Evolutionary conservation across 2,329 filamentous ascomycete genomes (phyloP).

Genomic region (Aspergillus viridinutans): DNA sequence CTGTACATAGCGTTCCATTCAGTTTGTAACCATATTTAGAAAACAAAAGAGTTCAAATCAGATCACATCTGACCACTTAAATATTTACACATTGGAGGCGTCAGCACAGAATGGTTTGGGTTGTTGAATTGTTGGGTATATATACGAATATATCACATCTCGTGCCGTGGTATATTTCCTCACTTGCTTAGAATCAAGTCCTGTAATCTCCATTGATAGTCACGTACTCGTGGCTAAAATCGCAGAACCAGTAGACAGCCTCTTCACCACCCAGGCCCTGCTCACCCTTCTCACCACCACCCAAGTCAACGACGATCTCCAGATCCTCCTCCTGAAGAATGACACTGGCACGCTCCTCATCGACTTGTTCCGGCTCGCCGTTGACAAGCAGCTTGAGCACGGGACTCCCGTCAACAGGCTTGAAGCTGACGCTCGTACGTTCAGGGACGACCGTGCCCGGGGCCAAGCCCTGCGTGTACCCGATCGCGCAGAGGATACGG

Average conservation of each 20-base stretch:
- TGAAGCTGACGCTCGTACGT: conserved; percentile 58
- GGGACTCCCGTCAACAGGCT: conserved; percentile 54
- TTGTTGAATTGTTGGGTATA: not conserved
- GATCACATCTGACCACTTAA: conserved; percentile 11
- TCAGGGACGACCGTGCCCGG: conserved; percentile 48
- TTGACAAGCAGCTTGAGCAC: conserved; percentile 56
- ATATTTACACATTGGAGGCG: not conserved
- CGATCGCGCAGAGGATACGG: conserved; percentile 89
- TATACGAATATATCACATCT: not conserved
- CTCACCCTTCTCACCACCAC: conserved; percentile 45
- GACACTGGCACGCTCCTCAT: conserved; percentile 56
- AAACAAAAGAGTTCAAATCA: conserved; percentile 24
- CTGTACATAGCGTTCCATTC: conserved; percentile 25
- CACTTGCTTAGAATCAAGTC: conserved; percentile 40
- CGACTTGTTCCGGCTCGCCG: conserved; percentile 59
- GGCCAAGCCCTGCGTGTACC: conserved; percentile 61
- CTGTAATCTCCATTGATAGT: conserved; percentile 67
- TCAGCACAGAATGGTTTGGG: not conserved
- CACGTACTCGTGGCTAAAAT: conserved; percentile 66
- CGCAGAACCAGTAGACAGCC: conserved; percentile 62
- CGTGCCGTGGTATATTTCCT: not conserved
- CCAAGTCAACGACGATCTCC: conserved; percentile 58
- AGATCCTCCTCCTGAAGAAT: conserved; percentile 61
- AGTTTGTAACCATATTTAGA: conserved; percentile 35
- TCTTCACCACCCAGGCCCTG: conserved; percentile 45